Evolutionary conservation across 805 yeast genomes (phyloP).

Genomic region (Metschnikowia lunata): DNA sequence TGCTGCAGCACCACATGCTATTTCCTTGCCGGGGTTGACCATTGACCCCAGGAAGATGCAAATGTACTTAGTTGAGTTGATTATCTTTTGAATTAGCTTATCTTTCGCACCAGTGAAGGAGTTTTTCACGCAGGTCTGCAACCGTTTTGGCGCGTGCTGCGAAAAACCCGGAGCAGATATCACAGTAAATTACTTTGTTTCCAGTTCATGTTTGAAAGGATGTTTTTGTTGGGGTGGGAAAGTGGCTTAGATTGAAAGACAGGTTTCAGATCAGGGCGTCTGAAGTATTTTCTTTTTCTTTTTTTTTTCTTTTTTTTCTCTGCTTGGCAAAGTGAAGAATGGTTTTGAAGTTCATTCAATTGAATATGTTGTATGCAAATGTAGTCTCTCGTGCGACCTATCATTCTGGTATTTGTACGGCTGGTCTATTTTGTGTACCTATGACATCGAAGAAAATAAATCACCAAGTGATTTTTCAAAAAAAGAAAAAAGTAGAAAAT

Average conservation of each 20-base stretch:
- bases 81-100: background rate
- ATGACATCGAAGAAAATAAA: no score
- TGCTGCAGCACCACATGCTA: slow-evolving; percentile 51
- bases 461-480: no score
- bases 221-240: background rate
- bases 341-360: no score
- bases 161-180: background rate
- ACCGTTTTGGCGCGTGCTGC: background rate
- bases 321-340: background rate
- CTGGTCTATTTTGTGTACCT: no score
- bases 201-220: background rate
- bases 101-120: background rate
- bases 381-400: no score
- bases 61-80: background rate
- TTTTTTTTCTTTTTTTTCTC: background rate
- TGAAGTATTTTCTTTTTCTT: no score
- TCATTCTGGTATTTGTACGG: no score
- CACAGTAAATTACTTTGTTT: no score
- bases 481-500: no score
- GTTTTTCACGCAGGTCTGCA: slow-evolving; percentile 1
- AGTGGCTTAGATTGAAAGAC: no score
- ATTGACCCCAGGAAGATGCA: background rate
- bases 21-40: slow-evolving; percentile 32
- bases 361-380: no score
- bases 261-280: no score